Percentiles rank a stretch among this genome's conserved stretches.
These are phyloP conservation scores for Meredithiella fracta DNA, from an alignment of 2,329 filamentous ascomycete genomes.

Conservation along the genomic window DNA sequence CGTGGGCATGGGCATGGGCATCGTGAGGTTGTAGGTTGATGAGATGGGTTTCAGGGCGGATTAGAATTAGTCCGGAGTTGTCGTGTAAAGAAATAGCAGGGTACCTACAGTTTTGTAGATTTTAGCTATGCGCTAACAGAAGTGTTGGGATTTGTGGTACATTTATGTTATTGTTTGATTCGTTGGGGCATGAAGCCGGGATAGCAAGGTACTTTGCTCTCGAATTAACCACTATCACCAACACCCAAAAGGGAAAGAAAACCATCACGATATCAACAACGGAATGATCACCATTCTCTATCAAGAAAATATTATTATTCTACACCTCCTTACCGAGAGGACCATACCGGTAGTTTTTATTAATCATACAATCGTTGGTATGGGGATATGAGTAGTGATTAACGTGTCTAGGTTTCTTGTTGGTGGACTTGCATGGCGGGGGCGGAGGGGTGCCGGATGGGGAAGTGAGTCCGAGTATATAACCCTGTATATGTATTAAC, in stretches of 20 bases:
- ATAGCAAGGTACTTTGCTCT: not conserved
- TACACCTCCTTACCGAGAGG: no score
- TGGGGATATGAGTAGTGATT: no score
- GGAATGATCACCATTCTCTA: not conserved
- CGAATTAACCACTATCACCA: not conserved
- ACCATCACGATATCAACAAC: not conserved
- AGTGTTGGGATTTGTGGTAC: no score
- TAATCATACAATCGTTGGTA: no score
- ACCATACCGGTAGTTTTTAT: no score
- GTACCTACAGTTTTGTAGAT: not conserved
- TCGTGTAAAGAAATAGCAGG: not conserved
- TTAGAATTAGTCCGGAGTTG: slow-evolving; percentile 4
- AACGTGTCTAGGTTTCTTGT: not conserved
- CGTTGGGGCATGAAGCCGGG: no score
- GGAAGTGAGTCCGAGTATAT: no score
- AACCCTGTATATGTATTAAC: no score
- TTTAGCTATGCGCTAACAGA: not conserved
- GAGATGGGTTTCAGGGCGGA: not conserved
- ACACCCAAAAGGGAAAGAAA: not conserved
- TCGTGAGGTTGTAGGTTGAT: not conserved
- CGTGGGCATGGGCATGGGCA: not conserved
- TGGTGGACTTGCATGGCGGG: not conserved
- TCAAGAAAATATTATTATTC: no score
- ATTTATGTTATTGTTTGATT: no score
- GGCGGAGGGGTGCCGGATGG: no score